A percentile compares a stretch with the other conserved stretches of the same genome.
phyloP scores from a whole-genome alignment of 2,329 filamentous ascomycete species.

The Penicillium sp. region DNA sequence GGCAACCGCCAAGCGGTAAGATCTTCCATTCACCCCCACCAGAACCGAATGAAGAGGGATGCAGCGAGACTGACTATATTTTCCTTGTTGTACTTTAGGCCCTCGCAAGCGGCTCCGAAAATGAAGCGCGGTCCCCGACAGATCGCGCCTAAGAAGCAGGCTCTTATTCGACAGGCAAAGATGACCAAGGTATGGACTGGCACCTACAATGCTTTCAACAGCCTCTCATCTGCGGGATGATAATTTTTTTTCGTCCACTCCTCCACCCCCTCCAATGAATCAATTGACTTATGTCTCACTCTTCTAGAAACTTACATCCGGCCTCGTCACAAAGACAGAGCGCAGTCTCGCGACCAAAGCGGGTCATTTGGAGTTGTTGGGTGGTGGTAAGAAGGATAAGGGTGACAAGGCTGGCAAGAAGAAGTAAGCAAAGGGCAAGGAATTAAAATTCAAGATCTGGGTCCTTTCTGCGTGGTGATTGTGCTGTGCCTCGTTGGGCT shows the following conservation, averaged over 20 bases:
- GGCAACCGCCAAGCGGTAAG: constrained; percentile 45
- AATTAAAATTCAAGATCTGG: too few relatives aligned
- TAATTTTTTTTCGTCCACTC: too few relatives aligned
- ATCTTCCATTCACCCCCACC: constrained; percentile 1
- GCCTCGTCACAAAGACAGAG: constrained; percentile 68
- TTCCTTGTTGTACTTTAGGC: too few relatives aligned
- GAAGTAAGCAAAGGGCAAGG: constrained; percentile 27
- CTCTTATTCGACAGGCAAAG: constrained; percentile 63
- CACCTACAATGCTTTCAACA: too few relatives aligned
- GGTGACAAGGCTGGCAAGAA: constrained; percentile 34
- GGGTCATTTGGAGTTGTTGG: constrained; percentile 70
- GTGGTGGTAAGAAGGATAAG: constrained; percentile 65
- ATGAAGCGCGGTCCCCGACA: constrained; percentile 63
- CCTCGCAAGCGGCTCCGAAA: constrained; percentile 40
- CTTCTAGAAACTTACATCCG: constrained; percentile 61
- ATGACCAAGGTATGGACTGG: constrained; percentile 59
- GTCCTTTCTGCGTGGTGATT: neutral
- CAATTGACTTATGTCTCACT: neutral
- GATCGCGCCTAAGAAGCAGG: constrained; percentile 69
- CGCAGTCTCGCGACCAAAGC: constrained; percentile 67
- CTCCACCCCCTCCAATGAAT: too few relatives aligned
- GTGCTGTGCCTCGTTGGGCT: neutral
- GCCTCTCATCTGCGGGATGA: neutral
- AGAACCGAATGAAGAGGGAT: neutral
- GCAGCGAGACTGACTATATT: neutral